Base-by-base conservation (phyloP, 371 early-diverging fungal species). In the Parasitella parasitica region DNA sequence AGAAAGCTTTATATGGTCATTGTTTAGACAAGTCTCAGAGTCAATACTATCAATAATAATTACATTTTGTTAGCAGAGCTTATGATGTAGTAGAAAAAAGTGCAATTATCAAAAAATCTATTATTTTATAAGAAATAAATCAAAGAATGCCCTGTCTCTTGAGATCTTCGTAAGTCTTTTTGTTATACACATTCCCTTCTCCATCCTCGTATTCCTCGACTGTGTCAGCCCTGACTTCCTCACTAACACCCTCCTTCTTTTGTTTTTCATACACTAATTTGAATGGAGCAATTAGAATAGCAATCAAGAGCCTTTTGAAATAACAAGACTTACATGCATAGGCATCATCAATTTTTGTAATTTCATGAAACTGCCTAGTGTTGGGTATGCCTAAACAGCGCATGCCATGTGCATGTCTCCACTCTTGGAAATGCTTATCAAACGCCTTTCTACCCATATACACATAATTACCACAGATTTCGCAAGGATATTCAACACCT, bases 361-460 rank as follows among this genome's bases (percentile, higher is more conserved):
- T 95, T 74, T 97, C 97, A 55, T 96, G 93, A 75, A 97, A 97
- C 65, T 94, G 94, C 52, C 91, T 79, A 0, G 92, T 90, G 65
- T 97, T 97, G 15, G 97, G 95, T 36, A 98, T 95, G 27, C 97
- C 97, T 34, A 98, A 81, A 61, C 92, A 85, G 43, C 92, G 86
- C 95, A 98, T 94, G 53, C 97, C 97, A 66, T 96, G 92, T 5
- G 94, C 93, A 72, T 98, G 99, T 48, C 97, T 82, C 87, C 92
- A 91, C 71, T 98, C 98, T 81, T 91, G 91, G 71, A 95, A 99
- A 67, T 99, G 98, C 63, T 90, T 84, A 60, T 99, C 98, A 63
- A 96, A 99, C 0, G 95, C 97, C 68, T 95, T 96, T 57, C 97
- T 88, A 18, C 99, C 99, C 87, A 95, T 96, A 75, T 98, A 97